phyloP scores from a whole-genome alignment of 352 stramenopile genomes.

The Phytophthora nicotianae region DNA sequence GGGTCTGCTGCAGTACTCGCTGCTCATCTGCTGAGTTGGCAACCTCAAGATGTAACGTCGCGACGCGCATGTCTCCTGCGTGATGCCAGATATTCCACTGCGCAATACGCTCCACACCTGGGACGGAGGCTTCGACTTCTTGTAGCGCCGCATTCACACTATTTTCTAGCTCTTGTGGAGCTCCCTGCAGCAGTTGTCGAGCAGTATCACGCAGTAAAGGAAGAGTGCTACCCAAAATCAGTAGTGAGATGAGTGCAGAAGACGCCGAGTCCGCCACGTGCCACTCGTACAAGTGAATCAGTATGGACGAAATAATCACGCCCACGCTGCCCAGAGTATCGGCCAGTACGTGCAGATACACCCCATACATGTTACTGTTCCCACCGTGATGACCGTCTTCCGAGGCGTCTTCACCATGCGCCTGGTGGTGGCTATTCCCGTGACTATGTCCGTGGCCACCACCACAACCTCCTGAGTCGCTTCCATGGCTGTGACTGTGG shows the following conservation, averaged over 20 bases:
- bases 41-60: constrained; percentile 65
- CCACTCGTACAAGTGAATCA: constrained; percentile 87
- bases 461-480: constrained; percentile 31
- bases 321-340: constrained; percentile 90
- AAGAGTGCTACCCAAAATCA: constrained; percentile 86
- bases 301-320: constrained; percentile 87
- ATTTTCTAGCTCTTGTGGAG: constrained; percentile 57
- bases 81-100: constrained; percentile 85
- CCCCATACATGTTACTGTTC: constrained; percentile 92
- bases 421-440: constrained; percentile 54
- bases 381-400: constrained; percentile 30
- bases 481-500: constrained; percentile 65
- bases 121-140: constrained; percentile 50
- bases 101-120: constrained; percentile 49
- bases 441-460: constrained; percentile 68
- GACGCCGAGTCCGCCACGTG: constrained; percentile 84
- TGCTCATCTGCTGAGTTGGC: constrained; percentile 54
- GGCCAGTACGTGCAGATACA: constrained; percentile 90
- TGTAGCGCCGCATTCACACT: constrained; percentile 51
- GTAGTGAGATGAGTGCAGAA: constrained; percentile 81
- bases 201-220: constrained; percentile 79
- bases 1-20: constrained; percentile 53
- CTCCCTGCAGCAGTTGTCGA: constrained; percentile 72
- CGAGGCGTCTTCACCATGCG: constrained; percentile 52
- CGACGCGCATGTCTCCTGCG: constrained; percentile 62